phyloP scores from a whole-genome alignment of 2,329 filamentous ascomycete genomes.

The Calycina marina region DNA sequence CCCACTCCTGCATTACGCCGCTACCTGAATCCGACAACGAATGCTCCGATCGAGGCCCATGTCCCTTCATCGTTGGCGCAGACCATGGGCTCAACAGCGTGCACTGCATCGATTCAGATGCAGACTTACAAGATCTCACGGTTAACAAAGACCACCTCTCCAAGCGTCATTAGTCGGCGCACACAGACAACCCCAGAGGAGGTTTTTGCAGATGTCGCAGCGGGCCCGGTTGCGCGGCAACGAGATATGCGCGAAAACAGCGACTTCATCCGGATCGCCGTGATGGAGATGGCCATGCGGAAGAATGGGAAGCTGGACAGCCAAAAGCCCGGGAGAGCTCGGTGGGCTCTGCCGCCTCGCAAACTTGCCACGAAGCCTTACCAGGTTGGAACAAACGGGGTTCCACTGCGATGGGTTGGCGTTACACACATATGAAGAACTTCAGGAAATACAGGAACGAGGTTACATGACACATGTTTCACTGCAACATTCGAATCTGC shows the following conservation, averaged over 20 bases:
- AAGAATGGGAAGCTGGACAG: slow-evolving; percentile 51
- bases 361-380: slow-evolving; percentile 38
- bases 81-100: slow-evolving; percentile 28
- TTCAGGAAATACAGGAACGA: too few species aligned
- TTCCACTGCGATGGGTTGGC: slow-evolving; percentile 44
- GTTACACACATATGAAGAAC: slow-evolving; percentile 8
- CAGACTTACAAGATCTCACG: slow-evolving; percentile 42
- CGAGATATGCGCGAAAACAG: slow-evolving; percentile 56
- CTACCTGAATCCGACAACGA: slow-evolving; percentile 50
- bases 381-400: slow-evolving; percentile 40
- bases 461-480: not conserved
- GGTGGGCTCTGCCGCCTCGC: slow-evolving; percentile 53
- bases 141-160: slow-evolving; percentile 26
- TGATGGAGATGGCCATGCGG: slow-evolving; percentile 61
- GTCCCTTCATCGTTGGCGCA: slow-evolving; percentile 21
- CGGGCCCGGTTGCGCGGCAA: slow-evolving; percentile 36
- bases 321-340: slow-evolving; percentile 49
- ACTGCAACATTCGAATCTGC: not conserved
- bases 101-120: slow-evolving; percentile 57
- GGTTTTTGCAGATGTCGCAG: slow-evolving; percentile 22
- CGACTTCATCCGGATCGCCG: slow-evolving; percentile 55
- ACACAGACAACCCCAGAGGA: slow-evolving; percentile 17
- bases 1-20: slow-evolving; percentile 51
- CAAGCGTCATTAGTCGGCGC: slow-evolving; percentile 18
- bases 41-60: slow-evolving; percentile 29